Conservation (phyloP, 257 asterid genomes). For the Craterostigma plantagineum region DNA sequence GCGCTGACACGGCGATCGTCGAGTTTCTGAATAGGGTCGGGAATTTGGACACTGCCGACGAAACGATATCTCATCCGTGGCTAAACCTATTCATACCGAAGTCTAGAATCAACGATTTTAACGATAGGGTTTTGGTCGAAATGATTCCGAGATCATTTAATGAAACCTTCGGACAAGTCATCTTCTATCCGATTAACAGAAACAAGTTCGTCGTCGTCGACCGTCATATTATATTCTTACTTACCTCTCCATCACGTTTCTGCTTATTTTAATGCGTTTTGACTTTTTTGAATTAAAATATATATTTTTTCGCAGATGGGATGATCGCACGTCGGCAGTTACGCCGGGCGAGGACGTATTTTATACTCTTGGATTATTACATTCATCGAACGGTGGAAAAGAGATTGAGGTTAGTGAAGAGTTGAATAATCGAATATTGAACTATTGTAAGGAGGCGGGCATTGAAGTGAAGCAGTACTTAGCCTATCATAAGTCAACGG, state of each 20-base stretch:
- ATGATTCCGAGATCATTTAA: slow-evolving; percentile 23
- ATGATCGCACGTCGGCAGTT: slow-evolving; percentile 23
- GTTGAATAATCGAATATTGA: slow-evolving; percentile 12
- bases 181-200: slow-evolving; percentile 32
- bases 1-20: slow-evolving; percentile 3
- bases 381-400: slow-evolving; percentile 4
- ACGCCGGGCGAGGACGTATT: slow-evolving; percentile 21
- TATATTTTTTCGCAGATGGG: slow-evolving; percentile 18
- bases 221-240: no score
- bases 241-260: no score
- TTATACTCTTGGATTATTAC: slow-evolving; percentile 17
- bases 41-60: slow-evolving; percentile 6
- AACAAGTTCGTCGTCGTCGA: slow-evolving; percentile 17
- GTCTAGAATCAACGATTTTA: slow-evolving; percentile 30
- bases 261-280: no score
- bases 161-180: slow-evolving; percentile 15
- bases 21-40: slow-evolving; percentile 13
- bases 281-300: background rate
- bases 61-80: slow-evolving; percentile 45
- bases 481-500: slow-evolving; percentile 12
- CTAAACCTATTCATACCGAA: slow-evolving; percentile 44
- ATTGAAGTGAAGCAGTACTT: slow-evolving; percentile 20
- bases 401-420: slow-evolving; percentile 9
- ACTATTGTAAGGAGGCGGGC: slow-evolving; percentile 13
- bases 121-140: slow-evolving; percentile 27